phyloP scores from a whole-genome alignment of 805 yeast species.

The Myxozyma mucilagina region DNA sequence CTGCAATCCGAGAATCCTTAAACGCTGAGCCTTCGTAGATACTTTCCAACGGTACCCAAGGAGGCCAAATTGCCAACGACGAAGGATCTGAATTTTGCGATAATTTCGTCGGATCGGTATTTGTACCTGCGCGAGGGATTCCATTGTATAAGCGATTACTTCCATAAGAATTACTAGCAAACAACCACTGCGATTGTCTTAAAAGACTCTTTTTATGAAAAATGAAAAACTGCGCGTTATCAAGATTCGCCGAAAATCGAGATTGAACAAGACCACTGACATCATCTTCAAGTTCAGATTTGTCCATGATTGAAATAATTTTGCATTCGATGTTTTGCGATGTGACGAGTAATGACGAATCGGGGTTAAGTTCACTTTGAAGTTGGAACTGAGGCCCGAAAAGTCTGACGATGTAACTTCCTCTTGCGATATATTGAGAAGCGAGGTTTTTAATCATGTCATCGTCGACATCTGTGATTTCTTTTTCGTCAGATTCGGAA shows the following conservation, averaged over 20 bases:
- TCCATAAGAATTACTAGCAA: slow-evolving; percentile 60
- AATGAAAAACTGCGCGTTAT: slow-evolving; percentile 71
- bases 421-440: slow-evolving; percentile 35
- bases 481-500: background rate
- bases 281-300: slow-evolving; percentile 45
- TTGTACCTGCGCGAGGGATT: background rate
- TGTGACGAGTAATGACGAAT: slow-evolving; percentile 65
- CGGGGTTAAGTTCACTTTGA: slow-evolving; percentile 52
- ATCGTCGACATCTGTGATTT: slow-evolving; percentile 13
- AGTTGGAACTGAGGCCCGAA: slow-evolving; percentile 83
- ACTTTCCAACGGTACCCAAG: slow-evolving; percentile 78
- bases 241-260: slow-evolving; percentile 66
- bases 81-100: background rate
- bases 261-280: slow-evolving; percentile 56
- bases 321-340: slow-evolving; percentile 71
- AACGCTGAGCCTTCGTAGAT: slow-evolving; percentile 56
- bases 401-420: slow-evolving; percentile 65
- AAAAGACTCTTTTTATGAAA: slow-evolving; percentile 54
- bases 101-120: background rate
- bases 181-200: slow-evolving; percentile 43
- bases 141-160: slow-evolving; percentile 41
- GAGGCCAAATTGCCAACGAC: slow-evolving; percentile 67
- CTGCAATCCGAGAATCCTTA: slow-evolving; percentile 55
- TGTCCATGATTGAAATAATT: slow-evolving; percentile 62
- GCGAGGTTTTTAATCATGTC: slow-evolving; percentile 41